Evolutionary conservation across 2,329 filamentous ascomycete species (phyloP).

Genomic region (Aspergillus nomiae): DNA sequence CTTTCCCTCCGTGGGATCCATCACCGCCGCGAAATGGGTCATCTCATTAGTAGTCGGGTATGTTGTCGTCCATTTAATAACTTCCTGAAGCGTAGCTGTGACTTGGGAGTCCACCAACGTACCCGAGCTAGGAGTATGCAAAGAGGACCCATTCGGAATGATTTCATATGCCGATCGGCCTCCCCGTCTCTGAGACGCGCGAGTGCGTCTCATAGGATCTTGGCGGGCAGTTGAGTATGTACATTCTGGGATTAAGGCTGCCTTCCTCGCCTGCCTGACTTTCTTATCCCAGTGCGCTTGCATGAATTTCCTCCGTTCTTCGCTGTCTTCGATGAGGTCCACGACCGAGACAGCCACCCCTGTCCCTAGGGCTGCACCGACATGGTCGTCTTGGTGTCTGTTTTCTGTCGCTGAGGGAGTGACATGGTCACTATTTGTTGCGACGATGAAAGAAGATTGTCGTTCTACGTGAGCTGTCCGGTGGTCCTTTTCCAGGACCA

Average conservation of each 20-base stretch:
- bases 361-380: constrained; percentile 20
- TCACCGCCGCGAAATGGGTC: constrained; percentile 60
- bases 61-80: constrained; percentile 52
- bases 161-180: neutral
- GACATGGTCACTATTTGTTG: constrained; percentile 58
- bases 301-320: constrained; percentile 38
- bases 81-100: constrained; percentile 32
- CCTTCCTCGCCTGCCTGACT: constrained; percentile 19
- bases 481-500: constrained; percentile 61
- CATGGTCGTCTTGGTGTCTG: constrained; percentile 15
- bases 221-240: constrained; percentile 1
- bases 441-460: constrained; percentile 54
- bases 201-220: constrained; percentile 20
- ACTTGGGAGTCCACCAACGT: constrained; percentile 11
- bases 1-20: constrained; percentile 56
- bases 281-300: constrained; percentile 42
- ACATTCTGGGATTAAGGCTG: neutral
- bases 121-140: neutral
- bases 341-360: constrained; percentile 21
- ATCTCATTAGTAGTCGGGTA: constrained; percentile 59
- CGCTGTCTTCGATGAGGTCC: constrained; percentile 37
- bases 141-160: neutral
- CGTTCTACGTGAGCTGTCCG: constrained; percentile 46
- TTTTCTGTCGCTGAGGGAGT: constrained; percentile 19
- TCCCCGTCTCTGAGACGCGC: constrained; percentile 16